A percentile compares a stretch with the other conserved stretches of the same genome.
These are phyloP conservation scores for Aleurites moluccanus DNA, from an alignment of 441 rosid genomes.

Conservation along the genomic window DNA sequence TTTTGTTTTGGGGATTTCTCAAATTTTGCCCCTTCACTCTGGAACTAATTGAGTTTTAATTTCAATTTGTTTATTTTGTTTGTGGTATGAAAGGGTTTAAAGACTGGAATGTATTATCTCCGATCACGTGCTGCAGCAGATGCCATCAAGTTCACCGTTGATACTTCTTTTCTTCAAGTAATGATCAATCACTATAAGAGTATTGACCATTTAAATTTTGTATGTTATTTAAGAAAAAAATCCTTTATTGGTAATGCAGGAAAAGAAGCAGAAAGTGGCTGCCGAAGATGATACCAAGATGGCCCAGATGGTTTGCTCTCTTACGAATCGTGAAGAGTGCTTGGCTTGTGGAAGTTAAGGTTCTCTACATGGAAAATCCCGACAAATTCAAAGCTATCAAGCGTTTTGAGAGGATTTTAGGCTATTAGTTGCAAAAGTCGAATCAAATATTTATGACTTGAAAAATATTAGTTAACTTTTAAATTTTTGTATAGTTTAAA, in stretches of 20 bases:
- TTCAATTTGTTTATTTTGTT: not conserved
- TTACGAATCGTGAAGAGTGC: conserved; percentile 86
- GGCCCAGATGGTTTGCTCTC: conserved; percentile 88
- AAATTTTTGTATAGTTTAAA: conserved; percentile 10
- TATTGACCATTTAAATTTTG: not conserved
- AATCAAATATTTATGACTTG: not conserved
- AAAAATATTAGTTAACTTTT: not conserved
- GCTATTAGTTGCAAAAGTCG: not conserved
- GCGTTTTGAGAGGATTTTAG: not conserved
- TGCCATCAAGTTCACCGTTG: conserved; percentile 94
- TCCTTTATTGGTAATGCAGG: conserved; percentile 29
- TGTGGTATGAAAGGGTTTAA: conserved; percentile 53
- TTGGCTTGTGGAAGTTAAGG: conserved; percentile 76
- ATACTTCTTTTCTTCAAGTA: conserved; percentile 64
- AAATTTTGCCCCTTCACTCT: too few relatives aligned
- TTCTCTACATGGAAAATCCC: not conserved
- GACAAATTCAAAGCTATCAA: not conserved
- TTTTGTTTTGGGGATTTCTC: too few relatives aligned
- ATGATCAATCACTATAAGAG: not conserved
- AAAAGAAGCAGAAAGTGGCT: conserved; percentile 34
- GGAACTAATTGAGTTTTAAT: not conserved
- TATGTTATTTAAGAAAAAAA: too few relatives aligned
- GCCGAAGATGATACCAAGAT: conserved; percentile 48
- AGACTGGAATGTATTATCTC: conserved; percentile 91
- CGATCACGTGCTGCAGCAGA: conserved; percentile 95